Evolutionary conservation across 2,329 filamentous ascomycete species (phyloP), one percentile per base, ranked within the genome.

Genomic region (Rhynchosporium agropyri): DNA sequence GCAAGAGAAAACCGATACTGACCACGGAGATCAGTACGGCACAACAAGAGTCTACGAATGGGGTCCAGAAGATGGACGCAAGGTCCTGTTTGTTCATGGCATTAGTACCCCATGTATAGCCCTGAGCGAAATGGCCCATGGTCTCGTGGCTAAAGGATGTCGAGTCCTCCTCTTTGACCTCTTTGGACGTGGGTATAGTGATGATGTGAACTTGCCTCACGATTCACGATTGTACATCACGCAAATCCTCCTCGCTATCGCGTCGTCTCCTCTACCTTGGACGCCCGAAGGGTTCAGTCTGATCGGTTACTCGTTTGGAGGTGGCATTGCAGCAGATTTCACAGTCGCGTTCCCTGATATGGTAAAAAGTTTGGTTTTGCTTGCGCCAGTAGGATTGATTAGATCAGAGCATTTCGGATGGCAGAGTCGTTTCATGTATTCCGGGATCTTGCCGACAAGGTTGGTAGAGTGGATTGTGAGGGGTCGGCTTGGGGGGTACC

Each of bases 151-250:
- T 6, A 81, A 79, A 61, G 89, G 90, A 0, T 92, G 84, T 74
- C 81, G 91, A 65, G 91, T 96, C 2, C 88, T 96, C 83, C 77
- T 94, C 1, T 92, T 94, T 72, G 89, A 92, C 73, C 80, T 91
- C 56, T 91, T 88, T 67, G 91, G 90, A 28, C 82, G 92, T 69
- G 92, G 92, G 8, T 95, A 90, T 73, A 90, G 87, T 0, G 89
- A 92, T 72, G 82, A 82, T 0, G 74, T 76, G 1, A 78, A 82
- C 55, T 73, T 86, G n/a, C 78, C 80, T 5, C 86, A 89, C 72
- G 85, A 90, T 72, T 77, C 81, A 13, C 79, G 82, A 1, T 82
- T 92, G 4, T 91, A 89, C 76, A 82, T 81, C 3, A 80, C 83
- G 0, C 85, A 91, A 73, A 84, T 91, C 42, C 76, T 90, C 40